Evolutionary conservation across 441 rosid species (phyloP).

Genomic region (Adansonia madagascariensis): DNA sequence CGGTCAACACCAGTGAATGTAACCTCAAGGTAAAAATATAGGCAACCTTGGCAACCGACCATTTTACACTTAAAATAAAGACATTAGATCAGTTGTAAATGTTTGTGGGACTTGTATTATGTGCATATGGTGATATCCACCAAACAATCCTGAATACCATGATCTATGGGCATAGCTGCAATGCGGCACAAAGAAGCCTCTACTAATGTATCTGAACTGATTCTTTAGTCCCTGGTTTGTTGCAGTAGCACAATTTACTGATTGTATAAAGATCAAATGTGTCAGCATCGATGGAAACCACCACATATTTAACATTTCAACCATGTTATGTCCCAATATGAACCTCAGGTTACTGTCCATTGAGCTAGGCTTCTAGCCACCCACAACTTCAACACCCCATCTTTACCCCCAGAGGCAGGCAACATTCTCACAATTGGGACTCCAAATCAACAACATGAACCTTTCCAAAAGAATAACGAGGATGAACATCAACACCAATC

Average conservation of each 20-base stretch:
- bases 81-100: not conserved
- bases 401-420: constrained; percentile 86
- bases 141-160: not conserved
- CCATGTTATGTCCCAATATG: not conserved
- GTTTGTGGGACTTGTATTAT: too few relatives aligned
- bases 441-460: constrained; percentile 94
- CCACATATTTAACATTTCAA: not conserved
- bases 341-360: not conserved
- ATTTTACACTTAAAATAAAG: not conserved
- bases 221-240: not conserved
- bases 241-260: too few relatives aligned
- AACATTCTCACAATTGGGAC: constrained; percentile 98
- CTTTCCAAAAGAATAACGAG: constrained; percentile 34
- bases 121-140: not conserved
- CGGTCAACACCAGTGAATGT: not conserved
- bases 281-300: not conserved
- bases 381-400: constrained; percentile 88
- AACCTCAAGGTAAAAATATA: not conserved
- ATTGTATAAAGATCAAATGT: not conserved
- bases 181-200: not conserved
- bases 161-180: not conserved
- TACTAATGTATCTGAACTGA: not conserved
- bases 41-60: not conserved
- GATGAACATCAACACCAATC: not conserved
- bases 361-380: constrained; percentile 49